These are phyloP conservation scores for Phytophthora colocasiae DNA, from an alignment of 352 stramenopile species.

Conservation along the genomic window DNA sequence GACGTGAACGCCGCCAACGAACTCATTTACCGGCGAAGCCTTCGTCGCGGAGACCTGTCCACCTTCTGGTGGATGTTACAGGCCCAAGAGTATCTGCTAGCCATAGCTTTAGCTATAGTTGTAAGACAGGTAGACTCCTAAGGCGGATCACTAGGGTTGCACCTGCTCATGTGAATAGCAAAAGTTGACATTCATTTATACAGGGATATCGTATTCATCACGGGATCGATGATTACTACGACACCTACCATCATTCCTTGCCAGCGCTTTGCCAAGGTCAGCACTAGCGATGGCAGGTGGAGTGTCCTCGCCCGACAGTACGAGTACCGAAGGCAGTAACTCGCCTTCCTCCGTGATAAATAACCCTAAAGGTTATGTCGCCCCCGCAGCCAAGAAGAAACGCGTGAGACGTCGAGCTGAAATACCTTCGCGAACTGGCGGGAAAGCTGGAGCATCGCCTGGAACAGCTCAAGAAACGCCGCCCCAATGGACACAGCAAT, in stretches of 20 bases:
- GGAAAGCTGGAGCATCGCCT: constrained; percentile 38
- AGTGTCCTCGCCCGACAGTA: constrained; percentile 5
- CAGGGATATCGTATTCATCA: background rate
- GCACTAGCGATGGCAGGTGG: constrained; percentile 1
- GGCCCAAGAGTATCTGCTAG: no score
- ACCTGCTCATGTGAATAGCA: background rate
- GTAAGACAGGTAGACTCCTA: no score
- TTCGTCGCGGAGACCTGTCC: no score
- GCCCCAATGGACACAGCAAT: background rate
- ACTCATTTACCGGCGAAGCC: no score
- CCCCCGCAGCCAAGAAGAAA: constrained; percentile 31
- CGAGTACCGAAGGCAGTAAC: constrained; percentile 17
- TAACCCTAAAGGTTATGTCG: background rate
- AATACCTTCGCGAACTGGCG: constrained; percentile 41
- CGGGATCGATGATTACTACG: background rate
- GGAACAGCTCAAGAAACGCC: constrained; percentile 37
- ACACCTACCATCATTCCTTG: constrained; percentile 3
- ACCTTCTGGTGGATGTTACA: no score
- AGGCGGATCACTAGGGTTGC: background rate
- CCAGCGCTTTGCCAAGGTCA: background rate
- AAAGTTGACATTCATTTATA: background rate
- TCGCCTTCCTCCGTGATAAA: constrained; percentile 7
- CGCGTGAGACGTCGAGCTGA: constrained; percentile 44
- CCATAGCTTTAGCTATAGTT: no score
- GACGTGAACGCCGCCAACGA: no score